These are phyloP conservation scores for Dryas alaskensis DNA, from an alignment of 306 rosid genomes.

Conservation along the genomic window DNA sequence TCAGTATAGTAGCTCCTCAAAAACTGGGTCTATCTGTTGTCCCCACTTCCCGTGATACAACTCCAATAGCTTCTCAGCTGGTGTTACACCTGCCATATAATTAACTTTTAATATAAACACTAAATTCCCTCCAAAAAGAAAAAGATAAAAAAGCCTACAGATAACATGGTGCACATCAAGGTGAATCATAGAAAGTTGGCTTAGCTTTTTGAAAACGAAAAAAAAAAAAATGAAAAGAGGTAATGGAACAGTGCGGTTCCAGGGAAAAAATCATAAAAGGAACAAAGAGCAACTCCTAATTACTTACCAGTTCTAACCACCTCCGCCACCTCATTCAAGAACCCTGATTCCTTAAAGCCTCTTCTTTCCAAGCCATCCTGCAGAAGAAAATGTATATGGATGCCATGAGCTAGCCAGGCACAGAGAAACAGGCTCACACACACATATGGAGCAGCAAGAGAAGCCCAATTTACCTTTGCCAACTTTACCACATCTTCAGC, in stretches of 20 bases:
- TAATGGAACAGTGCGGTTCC: neutral
- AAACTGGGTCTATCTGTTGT: constrained; percentile 78
- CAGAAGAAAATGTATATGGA: constrained; percentile 7
- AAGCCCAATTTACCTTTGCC: constrained; percentile 59
- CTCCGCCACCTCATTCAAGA: constrained; percentile 87
- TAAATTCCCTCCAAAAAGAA: neutral
- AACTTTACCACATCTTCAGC: constrained; percentile 81
- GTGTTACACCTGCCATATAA: constrained; percentile 69
- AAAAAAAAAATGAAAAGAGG: neutral
- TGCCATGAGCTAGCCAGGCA: neutral
- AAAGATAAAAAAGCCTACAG: neutral
- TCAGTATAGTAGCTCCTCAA: constrained; percentile 86
- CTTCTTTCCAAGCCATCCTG: constrained; percentile 96
- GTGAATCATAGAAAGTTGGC: neutral
- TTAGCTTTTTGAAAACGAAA: neutral
- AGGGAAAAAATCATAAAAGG: neutral
- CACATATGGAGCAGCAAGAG: constrained; percentile 13
- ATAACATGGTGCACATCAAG: neutral
- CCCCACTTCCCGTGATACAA: constrained; percentile 82
- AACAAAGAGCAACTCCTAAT: constrained; percentile 1
- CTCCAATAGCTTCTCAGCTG: constrained; percentile 87
- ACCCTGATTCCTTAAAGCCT: constrained; percentile 89
- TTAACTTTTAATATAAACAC: neutral
- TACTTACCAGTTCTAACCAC: constrained; percentile 81
- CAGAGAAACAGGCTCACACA: constrained; percentile 15